Base-by-base conservation (phyloP, 2,329 filamentous ascomycete genomes). In the Sordariomycetes sp. region DNA sequence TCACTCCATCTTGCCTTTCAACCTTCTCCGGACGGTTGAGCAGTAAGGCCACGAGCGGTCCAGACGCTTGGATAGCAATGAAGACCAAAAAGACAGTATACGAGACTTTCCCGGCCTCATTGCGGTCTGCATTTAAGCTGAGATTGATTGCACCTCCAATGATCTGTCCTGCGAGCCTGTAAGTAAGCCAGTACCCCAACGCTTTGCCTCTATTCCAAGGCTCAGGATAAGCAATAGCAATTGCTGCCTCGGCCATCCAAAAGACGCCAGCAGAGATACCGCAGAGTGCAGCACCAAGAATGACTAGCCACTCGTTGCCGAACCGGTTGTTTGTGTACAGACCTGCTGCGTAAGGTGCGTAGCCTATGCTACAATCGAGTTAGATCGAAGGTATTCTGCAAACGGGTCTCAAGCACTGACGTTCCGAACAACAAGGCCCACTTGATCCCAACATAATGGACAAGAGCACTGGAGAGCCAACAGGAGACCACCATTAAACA, bases 211-310 rank as follows among this genome's bases (percentile, higher is more conserved):
- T n/a, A n/a, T n/a, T n/a, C n/a, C n/a, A n/a, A n/a, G n/a, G n/a
- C n/a, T n/a, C n/a, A 0, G 82, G 80, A 42, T 86, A 86, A 0
- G 75, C 68, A 15, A 86, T 71, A 0, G 80, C 80, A 37, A 86
- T 82, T 1, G 82, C 80, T 1, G 78, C 78, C 54, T 86, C 82
- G 0, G 80, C 74, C 64, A 78, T 78, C 82, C 82, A 86, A 53
- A 86, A 86, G 0, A 86, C 63, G 0, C 82, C 82, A 0, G 82
- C 81, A 0, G 75, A 79, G 21, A 84, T 65, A 14, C 81, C 81
- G 41, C 81, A 86, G 0, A 82, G 60, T 0, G 78, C 78, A 1
- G 78, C 79, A 1, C 80, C 82, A 8, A 86, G 54, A 1, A 85
- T 63, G 0, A 78, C 68, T 8, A 85, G 67, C 82, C 82, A 86